Evolutionary conservation across 2,329 filamentous ascomycete genomes (phyloP).

Genomic region (Botrytis byssoidea): DNA sequence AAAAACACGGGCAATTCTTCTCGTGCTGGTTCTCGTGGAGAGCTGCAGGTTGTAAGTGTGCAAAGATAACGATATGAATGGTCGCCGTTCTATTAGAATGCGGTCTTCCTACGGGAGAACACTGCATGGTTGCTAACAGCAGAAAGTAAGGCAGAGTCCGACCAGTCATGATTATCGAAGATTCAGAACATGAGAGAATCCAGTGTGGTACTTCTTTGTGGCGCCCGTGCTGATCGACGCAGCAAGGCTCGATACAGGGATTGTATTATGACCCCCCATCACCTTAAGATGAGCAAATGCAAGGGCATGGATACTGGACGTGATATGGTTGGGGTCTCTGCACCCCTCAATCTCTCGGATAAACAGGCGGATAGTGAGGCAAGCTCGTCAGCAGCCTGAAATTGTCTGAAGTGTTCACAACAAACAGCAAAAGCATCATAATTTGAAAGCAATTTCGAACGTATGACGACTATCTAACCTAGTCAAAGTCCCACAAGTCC

Average conservation of each 20-base stretch:
- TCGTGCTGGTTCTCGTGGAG: conserved; percentile 23
- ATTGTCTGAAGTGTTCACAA: conserved; percentile 5
- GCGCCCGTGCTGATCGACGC: conserved; percentile 22
- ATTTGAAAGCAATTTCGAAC: neutral
- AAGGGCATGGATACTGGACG: conserved; percentile 21
- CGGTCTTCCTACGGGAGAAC: conserved; percentile 21
- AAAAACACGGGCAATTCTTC: conserved; percentile 20
- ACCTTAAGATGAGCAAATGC: conserved; percentile 23
- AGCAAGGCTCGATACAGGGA: conserved; percentile 16
- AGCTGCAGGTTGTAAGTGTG: conserved; percentile 20
- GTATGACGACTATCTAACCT: conserved; percentile 19
- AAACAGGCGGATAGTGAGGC: conserved; percentile 22
- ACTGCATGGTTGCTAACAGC: conserved; percentile 19
- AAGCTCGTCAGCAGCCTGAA: conserved; percentile 20
- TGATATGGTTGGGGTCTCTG: conserved; percentile 19
- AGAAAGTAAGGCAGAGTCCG: conserved; percentile 9
- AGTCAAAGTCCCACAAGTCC: conserved; percentile 18
- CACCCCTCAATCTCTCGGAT: conserved; percentile 25
- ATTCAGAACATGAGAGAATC: conserved; percentile 13
- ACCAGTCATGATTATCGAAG: conserved; percentile 16
- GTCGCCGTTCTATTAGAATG: conserved; percentile 21
- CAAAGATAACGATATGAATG: conserved; percentile 22
- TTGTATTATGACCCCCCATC: conserved; percentile 21
- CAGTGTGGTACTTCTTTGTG: conserved; percentile 22
- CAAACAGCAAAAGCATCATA: conserved; percentile 8